Base-by-base conservation (phyloP, 2,329 filamentous ascomycete genomes). In the Zymoseptoria passerinii region DNA sequence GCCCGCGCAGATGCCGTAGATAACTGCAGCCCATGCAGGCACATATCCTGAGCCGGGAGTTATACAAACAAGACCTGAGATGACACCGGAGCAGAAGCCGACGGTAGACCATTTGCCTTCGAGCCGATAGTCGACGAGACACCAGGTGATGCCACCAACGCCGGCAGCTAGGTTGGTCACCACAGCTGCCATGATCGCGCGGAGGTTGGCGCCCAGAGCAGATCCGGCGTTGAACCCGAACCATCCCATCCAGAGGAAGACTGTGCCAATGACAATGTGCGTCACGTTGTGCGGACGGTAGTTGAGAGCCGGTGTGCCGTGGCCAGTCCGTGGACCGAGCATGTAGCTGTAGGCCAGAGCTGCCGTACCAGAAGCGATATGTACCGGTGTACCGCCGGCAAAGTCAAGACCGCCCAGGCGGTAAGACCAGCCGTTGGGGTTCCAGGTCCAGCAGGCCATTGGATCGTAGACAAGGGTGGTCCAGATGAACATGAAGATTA, bases 141-240 rank as follows among this genome's bases (percentile, higher is more conserved):
- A 94, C 91, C 90, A 95, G 40, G 89, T 94, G 54, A 96, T 85
- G 52, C 90, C 90, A 58, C 90, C 91, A 8, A 91, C 83, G 60
- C 87, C 90, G 40, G 90, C 91, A 23, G 90, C 86, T 28, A 95
- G 77, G 72, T 95, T 94, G 56, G 91, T 95, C 50, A 92, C 89
- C 1, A 92, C 80, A 9, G 88, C 88, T 50, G 91, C 91, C 86
- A 95, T 90, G 67, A 95, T 82, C 50, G 89, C 89, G 53, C 91
- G 89, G 56, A 97, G 82, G 59, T 70, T 71, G 48, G 70, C 70
- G 67, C 92, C 92, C 67, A 96, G 96, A 48, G 92, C 80, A 23
- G 92, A 96, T 64, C 94, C 94, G 68, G 92, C 94, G 81, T 99
- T 96, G 83, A 96, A 96, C 52, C 91, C 91, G 69, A 95, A 95